phyloP scores from a whole-genome alignment of 2,329 filamentous ascomycete species.

The Epichloe scottii region DNA sequence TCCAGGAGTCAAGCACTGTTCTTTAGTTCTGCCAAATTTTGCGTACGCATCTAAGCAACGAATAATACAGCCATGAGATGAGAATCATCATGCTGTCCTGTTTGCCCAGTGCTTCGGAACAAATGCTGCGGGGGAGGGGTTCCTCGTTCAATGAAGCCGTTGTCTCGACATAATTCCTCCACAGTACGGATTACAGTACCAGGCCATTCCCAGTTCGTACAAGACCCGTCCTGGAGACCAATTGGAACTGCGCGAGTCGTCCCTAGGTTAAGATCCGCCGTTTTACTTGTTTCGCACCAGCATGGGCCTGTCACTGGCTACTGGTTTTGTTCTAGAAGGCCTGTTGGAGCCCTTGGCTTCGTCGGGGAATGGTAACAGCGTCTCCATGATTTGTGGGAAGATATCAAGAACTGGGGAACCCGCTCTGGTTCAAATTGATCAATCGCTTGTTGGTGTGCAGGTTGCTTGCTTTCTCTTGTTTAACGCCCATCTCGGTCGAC shows the following conservation, averaged over 20 bases:
- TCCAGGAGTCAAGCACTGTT: too few species aligned
- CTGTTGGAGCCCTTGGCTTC: slow-evolving; percentile 3
- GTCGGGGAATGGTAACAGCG: slow-evolving; percentile 2
- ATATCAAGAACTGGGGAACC: not conserved
- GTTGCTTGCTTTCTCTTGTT: not conserved
- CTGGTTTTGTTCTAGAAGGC: slow-evolving; percentile 4
- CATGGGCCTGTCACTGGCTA: slow-evolving; percentile 2
- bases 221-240: not conserved
- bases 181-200: too few species aligned
- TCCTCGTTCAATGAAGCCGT: too few species aligned
- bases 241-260: not conserved
- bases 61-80: too few species aligned
- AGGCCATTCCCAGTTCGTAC: too few species aligned
- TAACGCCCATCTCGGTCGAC: not conserved
- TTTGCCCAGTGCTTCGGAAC: too few species aligned
- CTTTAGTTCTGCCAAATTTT: too few species aligned
- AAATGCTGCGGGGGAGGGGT: too few species aligned
- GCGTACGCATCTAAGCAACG: too few species aligned
- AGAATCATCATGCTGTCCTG: too few species aligned
- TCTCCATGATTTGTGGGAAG: slow-evolving; percentile 5
- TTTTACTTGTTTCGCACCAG: slow-evolving; percentile 4
- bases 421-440: not conserved
- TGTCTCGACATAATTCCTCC: too few species aligned
- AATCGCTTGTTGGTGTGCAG: too few species aligned
- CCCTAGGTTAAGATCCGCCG: not conserved